phyloP scores from a whole-genome alignment of 345 rosid genomes.

The Eucalyptus camaldulensis region DNA sequence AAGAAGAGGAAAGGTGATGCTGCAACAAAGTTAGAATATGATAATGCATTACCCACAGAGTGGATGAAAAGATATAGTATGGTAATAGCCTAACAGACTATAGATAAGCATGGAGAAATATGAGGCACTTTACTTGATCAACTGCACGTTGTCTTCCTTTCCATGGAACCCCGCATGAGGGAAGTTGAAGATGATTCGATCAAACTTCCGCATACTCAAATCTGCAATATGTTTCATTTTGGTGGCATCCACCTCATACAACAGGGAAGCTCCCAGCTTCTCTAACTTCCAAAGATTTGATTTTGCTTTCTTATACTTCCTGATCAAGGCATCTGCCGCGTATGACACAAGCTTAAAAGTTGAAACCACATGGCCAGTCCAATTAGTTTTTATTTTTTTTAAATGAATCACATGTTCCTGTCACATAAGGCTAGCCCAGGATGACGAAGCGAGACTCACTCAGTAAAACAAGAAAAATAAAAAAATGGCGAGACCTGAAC shows the following conservation, averaged over 20 bases:
- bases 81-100: neutral
- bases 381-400: neutral
- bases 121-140: constrained; percentile 14
- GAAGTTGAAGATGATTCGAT: constrained; percentile 31
- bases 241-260: constrained; percentile 48
- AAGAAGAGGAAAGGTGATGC: neutral
- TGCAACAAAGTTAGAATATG: neutral
- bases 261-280: constrained; percentile 26
- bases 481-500: neutral
- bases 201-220: constrained; percentile 2
- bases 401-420: neutral
- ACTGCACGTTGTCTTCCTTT: constrained; percentile 7
- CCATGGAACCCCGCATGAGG: constrained; percentile 60
- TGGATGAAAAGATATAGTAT: neutral
- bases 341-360: neutral
- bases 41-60: neutral
- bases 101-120: neutral
- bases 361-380: neutral
- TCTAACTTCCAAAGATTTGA: constrained; percentile 18
- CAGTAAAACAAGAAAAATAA: neutral
- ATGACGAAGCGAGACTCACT: neutral
- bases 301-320: constrained; percentile 28
- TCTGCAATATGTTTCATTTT: constrained; percentile 9
- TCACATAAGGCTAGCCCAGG: neutral
- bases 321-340: constrained; percentile 15